Base-by-base conservation (phyloP, 176 grass and related monocot genomes). In the Oryza brachyantha region DNA sequence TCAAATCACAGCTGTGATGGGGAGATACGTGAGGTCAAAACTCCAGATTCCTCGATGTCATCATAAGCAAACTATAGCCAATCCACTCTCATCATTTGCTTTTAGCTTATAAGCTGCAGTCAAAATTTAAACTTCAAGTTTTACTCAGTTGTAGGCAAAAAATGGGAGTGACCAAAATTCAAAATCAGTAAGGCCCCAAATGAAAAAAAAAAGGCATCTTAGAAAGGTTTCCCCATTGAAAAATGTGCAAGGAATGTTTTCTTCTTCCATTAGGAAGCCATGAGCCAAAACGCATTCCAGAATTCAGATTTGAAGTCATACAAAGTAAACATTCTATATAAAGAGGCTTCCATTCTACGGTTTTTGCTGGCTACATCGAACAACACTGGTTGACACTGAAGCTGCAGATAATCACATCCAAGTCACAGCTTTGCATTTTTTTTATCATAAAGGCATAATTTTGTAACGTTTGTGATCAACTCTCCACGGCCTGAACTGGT, bases 41-140 rank as follows among this genome's bases (percentile, higher is more conserved):
- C 31, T 32, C 31, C 31, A 32, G 79, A 12, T 87, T 90, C 63
- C 91, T 94, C 22, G 92, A 94, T 54, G 94, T 97, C 79, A 97
- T 91, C 74, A 97, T 94, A 91, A 88, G 89, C 57, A 94, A 97
- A 67, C 89, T n/a, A n/a, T n/a, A n/a, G n/a, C n/a, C n/a, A n/a
- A n/a, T n/a, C n/a, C n/a, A n/a, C n/a, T n/a, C n/a, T n/a, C n/a
- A n/a, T n/a, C n/a, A n/a, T n/a, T n/a, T n/a, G n/a, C n/a, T n/a
- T n/a, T n/a, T n/a, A n/a, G n/a, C n/a, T n/a, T n/a, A n/a, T n/a
- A n/a, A n/a, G n/a, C n/a, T n/a, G n/a, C n/a, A n/a, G n/a, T n/a
- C n/a, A n/a, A n/a, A n/a, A n/a, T n/a, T n/a, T n/a, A n/a, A n/a
- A n/a, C n/a, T n/a, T n/a, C n/a, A n/a, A n/a, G n/a, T n/a, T n/a